Percentiles rank a stretch among this genome's conserved stretches.
These are phyloP conservation scores for Phytophthora boehmeriae DNA, from an alignment of 352 stramenopile species.

Conservation along the genomic window DNA sequence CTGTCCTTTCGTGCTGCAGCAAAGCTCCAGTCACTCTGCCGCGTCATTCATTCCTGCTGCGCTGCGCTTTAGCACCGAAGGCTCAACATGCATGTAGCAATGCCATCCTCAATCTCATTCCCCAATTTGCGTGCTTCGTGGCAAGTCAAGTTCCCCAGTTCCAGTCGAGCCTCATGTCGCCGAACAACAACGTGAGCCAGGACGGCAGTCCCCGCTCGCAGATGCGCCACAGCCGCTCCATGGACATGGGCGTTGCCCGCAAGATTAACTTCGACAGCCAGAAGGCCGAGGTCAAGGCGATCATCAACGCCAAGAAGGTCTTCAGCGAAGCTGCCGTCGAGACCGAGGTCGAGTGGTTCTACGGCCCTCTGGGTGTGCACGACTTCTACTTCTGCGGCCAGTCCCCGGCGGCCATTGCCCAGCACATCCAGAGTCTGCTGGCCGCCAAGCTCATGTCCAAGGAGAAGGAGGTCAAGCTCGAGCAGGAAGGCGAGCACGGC, in stretches of 20 bases:
- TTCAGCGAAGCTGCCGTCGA: constrained; percentile 66
- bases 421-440: constrained; percentile 82
- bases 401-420: constrained; percentile 63
- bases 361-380: constrained; percentile 77
- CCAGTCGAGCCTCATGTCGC: constrained; percentile 13
- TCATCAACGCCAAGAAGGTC: constrained; percentile 57
- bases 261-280: constrained; percentile 59
- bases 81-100: too few relatives aligned
- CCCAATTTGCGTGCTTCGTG: constrained; percentile 37
- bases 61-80: not conserved
- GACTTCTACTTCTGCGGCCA: constrained; percentile 87
- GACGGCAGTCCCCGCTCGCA: constrained; percentile 31
- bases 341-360: constrained; percentile 84
- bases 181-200: constrained; percentile 29
- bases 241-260: constrained; percentile 60
- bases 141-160: constrained; percentile 3
- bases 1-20: constrained; percentile 35
- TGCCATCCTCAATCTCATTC: constrained; percentile 20
- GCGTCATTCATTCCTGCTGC: too few relatives aligned
- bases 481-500: constrained; percentile 70
- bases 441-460: constrained; percentile 85
- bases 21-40: constrained; percentile 12
- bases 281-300: constrained; percentile 70
- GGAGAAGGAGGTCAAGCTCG: constrained; percentile 82
- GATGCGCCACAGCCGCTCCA: constrained; percentile 56